Evolutionary conservation across 768 basidiomycete genomes (phyloP), one percentile per base, ranked within the genome.

Genomic region (Cantharellus anzutake): DNA sequence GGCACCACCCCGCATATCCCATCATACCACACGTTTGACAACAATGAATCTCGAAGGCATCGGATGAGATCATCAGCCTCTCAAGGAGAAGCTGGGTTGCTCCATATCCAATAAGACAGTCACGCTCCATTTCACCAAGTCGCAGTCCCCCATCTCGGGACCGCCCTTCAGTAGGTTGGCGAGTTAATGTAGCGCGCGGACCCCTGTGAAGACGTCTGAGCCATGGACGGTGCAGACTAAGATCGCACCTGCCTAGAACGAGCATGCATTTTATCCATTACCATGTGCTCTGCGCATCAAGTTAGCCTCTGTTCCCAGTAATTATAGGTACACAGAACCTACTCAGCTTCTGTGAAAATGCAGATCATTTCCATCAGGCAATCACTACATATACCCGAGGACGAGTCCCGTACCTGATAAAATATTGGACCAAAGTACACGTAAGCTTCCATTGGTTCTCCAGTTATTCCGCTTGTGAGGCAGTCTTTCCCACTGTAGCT

Each of bases 221-320:
- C 64, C 1, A 29, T 29, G 20, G 20, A 29, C 20, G 20, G 20
- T 29, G 20, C 20, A 29, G 20, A 37, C 42, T 57, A 39, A 11
- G 5, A 35, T 3, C 34, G 59, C 57, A 66, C 76, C 66, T 70
- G 84, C 89, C 90, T 84, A 57, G 96, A 92, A 60, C 96, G 84
- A 64, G 96, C 96, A 66, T 99, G 96, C 96, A 99, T 99, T 76
- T 99, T 99, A 77, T 99, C 96, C 84, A 97, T 86, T 57, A 98
- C 94, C 94, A 98, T 98, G 73, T 94, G 93, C 75, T 93, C 83
- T 86, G 64, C 44, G 20, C 0, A 41, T 41, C 20, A 63, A 62
- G 38, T 64, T n/a, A 60, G 40, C 3, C 16, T 4, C 50, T n/a
- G 7, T 56, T 5, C 16, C 14, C 56, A 5, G 37, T 16, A 57